Conservation (phyloP, 75 land plant genomes). For the Picea glauca region DNA sequence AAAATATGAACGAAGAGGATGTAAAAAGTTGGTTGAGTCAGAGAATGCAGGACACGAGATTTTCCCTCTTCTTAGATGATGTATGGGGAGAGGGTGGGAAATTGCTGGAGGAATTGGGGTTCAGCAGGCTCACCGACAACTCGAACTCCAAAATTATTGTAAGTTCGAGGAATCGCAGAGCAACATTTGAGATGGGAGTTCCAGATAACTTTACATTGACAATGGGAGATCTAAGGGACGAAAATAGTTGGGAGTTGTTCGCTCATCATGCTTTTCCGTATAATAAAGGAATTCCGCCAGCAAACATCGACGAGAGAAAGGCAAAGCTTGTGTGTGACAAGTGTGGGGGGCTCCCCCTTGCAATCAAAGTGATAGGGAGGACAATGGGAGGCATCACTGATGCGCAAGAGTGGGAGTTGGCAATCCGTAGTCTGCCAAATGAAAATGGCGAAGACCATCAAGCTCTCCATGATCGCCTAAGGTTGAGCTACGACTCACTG, state of each 20-base stretch:
- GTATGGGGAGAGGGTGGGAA: background rate
- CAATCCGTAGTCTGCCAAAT: background rate
- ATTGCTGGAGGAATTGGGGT: background rate
- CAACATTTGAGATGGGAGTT: background rate
- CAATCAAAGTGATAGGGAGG: background rate
- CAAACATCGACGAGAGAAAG: background rate
- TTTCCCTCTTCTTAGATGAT: background rate
- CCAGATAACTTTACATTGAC: background rate
- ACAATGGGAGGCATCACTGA: background rate
- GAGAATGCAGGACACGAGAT: background rate
- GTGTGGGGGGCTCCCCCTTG: constrained; percentile 1
- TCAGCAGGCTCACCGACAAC: background rate
- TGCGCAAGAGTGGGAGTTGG: background rate
- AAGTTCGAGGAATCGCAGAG: background rate
- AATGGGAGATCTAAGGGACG: background rate
- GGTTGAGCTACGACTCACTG: background rate
- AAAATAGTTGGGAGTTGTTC: constrained; percentile 4
- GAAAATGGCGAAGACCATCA: too few species aligned
- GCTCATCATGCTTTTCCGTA: background rate
- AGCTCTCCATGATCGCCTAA: background rate
- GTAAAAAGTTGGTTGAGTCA: too few species aligned
- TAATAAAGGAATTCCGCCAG: background rate
- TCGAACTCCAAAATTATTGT: background rate
- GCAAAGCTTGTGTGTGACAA: background rate
- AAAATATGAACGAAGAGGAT: too few species aligned